Conservation (phyloP, 768 basidiomycete genomes). For the Pulveroboletus sp. region DNA sequence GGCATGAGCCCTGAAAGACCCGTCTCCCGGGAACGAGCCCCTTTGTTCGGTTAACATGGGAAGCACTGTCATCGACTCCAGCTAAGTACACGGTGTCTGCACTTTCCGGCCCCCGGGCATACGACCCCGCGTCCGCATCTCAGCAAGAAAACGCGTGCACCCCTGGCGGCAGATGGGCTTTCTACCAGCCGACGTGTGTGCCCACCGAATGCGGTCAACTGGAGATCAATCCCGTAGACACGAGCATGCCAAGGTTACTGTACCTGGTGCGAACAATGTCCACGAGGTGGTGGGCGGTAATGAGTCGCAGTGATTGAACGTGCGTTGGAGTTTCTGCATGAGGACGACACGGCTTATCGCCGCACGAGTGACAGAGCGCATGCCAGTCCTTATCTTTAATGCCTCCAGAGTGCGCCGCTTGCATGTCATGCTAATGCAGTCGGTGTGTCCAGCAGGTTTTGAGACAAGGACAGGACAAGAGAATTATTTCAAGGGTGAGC, state of each 20-base stretch:
- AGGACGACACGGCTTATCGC: conserved; percentile 7
- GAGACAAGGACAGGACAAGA: not conserved
- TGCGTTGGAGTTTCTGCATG: not conserved
- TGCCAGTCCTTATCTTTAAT: not conserved
- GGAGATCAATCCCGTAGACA: conserved; percentile 1
- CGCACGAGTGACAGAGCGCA: not conserved
- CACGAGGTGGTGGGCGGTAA: conserved; percentile 15
- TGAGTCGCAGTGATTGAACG: conserved; percentile 11
- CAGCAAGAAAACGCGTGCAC: conserved; percentile 3
- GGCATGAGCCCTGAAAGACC: conserved; percentile 6
- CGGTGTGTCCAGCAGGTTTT: conserved; percentile 3
- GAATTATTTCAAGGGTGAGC: not conserved
- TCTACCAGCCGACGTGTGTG: not conserved
- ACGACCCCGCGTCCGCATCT: not conserved
- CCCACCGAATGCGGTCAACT: conserved; percentile 1
- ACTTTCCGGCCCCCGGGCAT: not conserved
- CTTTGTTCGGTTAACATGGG: conserved; percentile 8
- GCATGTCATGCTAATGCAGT: not conserved
- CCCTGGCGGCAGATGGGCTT: not conserved
- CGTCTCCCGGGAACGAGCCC: conserved; percentile 2
- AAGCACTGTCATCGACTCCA: conserved; percentile 4
- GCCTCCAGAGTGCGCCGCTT: not conserved
- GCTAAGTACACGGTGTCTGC: conserved; percentile 3
- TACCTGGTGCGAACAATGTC: conserved; percentile 2
- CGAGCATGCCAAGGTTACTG: not conserved